Evolutionary conservation across 805 yeast species (phyloP).

Genomic region (Ogataea sp.): DNA sequence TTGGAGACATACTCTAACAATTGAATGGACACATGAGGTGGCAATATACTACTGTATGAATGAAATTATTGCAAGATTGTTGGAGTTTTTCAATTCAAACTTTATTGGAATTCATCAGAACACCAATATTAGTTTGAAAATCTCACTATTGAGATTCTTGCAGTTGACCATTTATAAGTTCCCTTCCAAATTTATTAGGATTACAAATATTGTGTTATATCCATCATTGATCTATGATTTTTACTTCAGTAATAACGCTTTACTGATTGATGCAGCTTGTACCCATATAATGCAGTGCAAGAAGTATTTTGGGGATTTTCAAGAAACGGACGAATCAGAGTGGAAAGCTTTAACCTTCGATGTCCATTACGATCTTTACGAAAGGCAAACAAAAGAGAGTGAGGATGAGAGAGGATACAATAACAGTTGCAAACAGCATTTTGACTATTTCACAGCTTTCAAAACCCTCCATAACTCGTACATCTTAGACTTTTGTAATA

Average conservation of each 20-base stretch:
- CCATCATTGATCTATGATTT: constrained; percentile 30
- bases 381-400: too few relatives aligned
- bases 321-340: background rate
- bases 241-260: constrained; percentile 34
- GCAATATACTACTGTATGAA: constrained; percentile 12
- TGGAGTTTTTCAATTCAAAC: constrained; percentile 2
- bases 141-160: background rate
- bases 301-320: constrained; percentile 20
- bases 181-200: constrained; percentile 13
- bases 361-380: background rate
- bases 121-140: background rate
- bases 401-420: constrained; percentile 1
- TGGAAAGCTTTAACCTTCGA: background rate
- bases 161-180: constrained; percentile 3
- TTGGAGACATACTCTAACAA: background rate
- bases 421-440: too few relatives aligned
- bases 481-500: constrained; percentile 48
- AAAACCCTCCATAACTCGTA: constrained; percentile 37
- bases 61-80: constrained; percentile 5
- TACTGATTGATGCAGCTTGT: constrained; percentile 37
- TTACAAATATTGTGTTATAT: constrained; percentile 27
- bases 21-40: background rate
- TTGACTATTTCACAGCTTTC: constrained; percentile 1
- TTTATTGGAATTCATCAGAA: constrained; percentile 4
- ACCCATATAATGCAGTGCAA: constrained; percentile 37